Percentiles rank a stretch among this genome's conserved stretches.
Evolutionary conservation across 148 eudicot genomes (phyloP).

Genomic region (Camellia sinensis): DNA sequence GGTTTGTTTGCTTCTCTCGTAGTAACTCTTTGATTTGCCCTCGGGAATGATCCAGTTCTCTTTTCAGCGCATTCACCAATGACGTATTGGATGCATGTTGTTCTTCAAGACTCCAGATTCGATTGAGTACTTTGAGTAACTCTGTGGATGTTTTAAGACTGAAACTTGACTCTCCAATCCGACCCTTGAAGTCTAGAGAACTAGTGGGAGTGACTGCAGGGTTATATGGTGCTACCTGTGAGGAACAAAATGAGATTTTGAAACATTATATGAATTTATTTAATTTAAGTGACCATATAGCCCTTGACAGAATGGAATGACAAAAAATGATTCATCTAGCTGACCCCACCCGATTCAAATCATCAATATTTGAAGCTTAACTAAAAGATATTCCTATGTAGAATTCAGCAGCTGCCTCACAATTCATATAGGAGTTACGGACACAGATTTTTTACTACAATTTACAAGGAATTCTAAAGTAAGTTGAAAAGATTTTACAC

Average conservation of each 20-base stretch:
- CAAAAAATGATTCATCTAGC: too few relatives aligned
- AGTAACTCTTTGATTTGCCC: slow-evolving; percentile 48
- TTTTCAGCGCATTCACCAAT: slow-evolving; percentile 52
- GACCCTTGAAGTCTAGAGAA: slow-evolving; percentile 53
- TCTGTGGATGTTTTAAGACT: slow-evolving; percentile 76
- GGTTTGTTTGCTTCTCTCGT: slow-evolving; percentile 63
- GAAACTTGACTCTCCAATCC: slow-evolving; percentile 39
- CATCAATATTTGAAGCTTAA: not conserved
- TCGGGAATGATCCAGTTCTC: slow-evolving; percentile 52
- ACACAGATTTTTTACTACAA: too few relatives aligned
- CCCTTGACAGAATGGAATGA: too few relatives aligned
- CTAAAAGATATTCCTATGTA: too few relatives aligned
- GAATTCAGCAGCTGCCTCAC: too few relatives aligned
- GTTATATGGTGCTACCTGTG: slow-evolving; percentile 63
- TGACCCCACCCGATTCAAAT: too few relatives aligned
- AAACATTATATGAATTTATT: too few relatives aligned
- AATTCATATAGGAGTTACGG: too few relatives aligned
- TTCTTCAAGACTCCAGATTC: slow-evolving; percentile 89
- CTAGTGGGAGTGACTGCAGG: slow-evolving; percentile 48
- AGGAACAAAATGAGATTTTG: slow-evolving; percentile 2
- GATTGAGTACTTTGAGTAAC: slow-evolving; percentile 70
- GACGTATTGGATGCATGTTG: slow-evolving; percentile 62
- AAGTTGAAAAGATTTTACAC: too few relatives aligned
- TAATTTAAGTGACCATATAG: too few relatives aligned
- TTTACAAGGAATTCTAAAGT: too few relatives aligned